Conservation (phyloP, 2,329 filamentous ascomycete genomes). For the Ophiostoma ulmi region DNA sequence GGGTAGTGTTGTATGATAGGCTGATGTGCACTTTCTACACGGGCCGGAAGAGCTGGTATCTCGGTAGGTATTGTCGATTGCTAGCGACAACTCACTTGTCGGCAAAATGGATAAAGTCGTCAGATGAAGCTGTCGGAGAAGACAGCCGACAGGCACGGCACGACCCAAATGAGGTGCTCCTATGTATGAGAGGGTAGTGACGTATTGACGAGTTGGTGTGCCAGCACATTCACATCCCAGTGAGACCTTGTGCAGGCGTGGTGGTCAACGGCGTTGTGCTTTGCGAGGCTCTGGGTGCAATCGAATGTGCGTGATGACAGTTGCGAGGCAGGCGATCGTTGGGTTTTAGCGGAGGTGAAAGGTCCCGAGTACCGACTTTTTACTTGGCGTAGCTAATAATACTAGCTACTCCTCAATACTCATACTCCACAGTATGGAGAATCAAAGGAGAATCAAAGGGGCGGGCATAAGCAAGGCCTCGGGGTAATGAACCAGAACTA, state of each 20-base stretch:
- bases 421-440: not conserved
- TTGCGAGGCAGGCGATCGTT: not conserved
- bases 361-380: not conserved
- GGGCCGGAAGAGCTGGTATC: not conserved
- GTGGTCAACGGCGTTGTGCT: not conserved
- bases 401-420: not conserved
- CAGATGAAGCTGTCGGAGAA: constrained; percentile 6
- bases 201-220: not conserved
- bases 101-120: not conserved
- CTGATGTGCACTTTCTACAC: not conserved
- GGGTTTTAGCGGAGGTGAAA: constrained; percentile 10
- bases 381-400: not conserved
- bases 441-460: not conserved
- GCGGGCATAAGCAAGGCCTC: not conserved
- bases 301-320: not conserved
- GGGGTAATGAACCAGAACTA: not conserved
- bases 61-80: not conserved
- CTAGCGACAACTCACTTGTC: not conserved
- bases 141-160: not conserved
- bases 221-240: not conserved
- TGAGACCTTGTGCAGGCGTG: not conserved
- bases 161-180: not conserved
- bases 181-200: not conserved
- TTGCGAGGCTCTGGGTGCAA: not conserved
- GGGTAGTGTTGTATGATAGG: not conserved